Percentiles rank a stretch among this genome's conserved stretches.
phyloP scores from a whole-genome alignment of 768 basidiomycete species.

The Coprinellus micaceus region DNA sequence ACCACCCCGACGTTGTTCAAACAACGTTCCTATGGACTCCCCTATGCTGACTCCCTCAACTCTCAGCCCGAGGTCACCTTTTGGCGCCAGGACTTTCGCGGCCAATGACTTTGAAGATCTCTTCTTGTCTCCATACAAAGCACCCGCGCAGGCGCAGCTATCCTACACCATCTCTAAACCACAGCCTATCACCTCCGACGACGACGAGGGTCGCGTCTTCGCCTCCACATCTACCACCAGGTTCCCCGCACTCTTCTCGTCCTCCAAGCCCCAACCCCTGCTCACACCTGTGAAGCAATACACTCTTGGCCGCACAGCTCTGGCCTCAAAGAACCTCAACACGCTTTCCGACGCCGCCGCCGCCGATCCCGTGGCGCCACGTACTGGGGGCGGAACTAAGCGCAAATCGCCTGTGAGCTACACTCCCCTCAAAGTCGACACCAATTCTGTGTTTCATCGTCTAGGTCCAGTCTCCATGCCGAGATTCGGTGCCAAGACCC shows the following conservation, averaged over 20 bases:
- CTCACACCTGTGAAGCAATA: slow-evolving; percentile 60
- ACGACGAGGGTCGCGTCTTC: slow-evolving; percentile 58
- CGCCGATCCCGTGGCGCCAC: slow-evolving; percentile 17
- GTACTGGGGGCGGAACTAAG: slow-evolving; percentile 53
- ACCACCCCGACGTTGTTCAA: slow-evolving; percentile 29
- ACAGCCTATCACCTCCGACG: slow-evolving; percentile 44
- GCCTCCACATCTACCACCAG: slow-evolving; percentile 41
- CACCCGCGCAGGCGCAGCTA: slow-evolving; percentile 38
- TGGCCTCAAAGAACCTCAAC: slow-evolving; percentile 35
- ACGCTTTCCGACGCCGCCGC: slow-evolving; percentile 8
- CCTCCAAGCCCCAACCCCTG: slow-evolving; percentile 47
- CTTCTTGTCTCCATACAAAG: slow-evolving; percentile 51
- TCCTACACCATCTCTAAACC: slow-evolving; percentile 36
- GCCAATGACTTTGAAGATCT: slow-evolving; percentile 44
- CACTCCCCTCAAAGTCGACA: slow-evolving; percentile 50
- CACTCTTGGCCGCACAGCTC: slow-evolving; percentile 35
- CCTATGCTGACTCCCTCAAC: slow-evolving; percentile 68
- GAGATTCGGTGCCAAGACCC: slow-evolving; percentile 44
- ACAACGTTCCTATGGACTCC: slow-evolving; percentile 42
- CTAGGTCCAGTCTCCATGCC: slow-evolving; percentile 55
- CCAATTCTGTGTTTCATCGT: slow-evolving; percentile 46
- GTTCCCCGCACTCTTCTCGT: slow-evolving; percentile 40
- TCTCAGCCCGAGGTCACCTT: slow-evolving; percentile 41
- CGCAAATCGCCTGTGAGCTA: slow-evolving; percentile 56
- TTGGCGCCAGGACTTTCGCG: slow-evolving; percentile 22